phyloP scores from a whole-genome alignment of 257 asterid species.

The Linaria vulgaris region DNA sequence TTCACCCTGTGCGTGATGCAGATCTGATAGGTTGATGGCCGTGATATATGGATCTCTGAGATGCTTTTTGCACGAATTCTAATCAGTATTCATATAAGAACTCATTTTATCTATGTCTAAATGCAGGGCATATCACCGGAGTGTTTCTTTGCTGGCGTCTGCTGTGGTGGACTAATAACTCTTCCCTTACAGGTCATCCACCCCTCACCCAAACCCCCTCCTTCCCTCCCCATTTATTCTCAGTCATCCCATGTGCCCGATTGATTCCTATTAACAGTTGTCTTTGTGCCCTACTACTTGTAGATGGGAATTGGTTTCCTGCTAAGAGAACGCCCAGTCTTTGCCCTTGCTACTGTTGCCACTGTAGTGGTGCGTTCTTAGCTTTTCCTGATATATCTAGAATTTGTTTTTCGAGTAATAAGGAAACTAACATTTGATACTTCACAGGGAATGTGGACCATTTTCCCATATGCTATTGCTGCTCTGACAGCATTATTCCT shows the following conservation, averaged over 20 bases:
- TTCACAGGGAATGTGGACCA: conserved; percentile 81
- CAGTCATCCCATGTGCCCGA: too few species aligned
- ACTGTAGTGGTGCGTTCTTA: conserved; percentile 59
- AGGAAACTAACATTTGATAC: conserved; percentile 14
- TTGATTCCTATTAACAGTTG: not conserved
- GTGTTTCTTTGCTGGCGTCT: conserved; percentile 87
- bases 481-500: conserved; percentile 63
- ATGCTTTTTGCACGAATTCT: not conserved
- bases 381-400: conserved; percentile 15
- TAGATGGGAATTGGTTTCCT: conserved; percentile 79
- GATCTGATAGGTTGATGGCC: not conserved
- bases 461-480: conserved; percentile 73
- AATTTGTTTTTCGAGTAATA: not conserved
- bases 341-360: conserved; percentile 84
- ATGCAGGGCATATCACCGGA: conserved; percentile 77
- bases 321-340: conserved; percentile 73
- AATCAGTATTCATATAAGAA: too few species aligned
- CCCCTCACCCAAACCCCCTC: too few species aligned
- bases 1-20: not conserved
- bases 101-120: conserved; percentile 21
- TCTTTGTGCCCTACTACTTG: conserved; percentile 19
- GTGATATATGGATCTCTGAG: not conserved
- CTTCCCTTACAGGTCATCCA: conserved; percentile 71
- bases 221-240: too few species aligned
- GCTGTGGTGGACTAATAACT: conserved; percentile 86